phyloP scores from a whole-genome alignment of 805 yeast species.

The Lachancea lanzarotensis region DNA sequence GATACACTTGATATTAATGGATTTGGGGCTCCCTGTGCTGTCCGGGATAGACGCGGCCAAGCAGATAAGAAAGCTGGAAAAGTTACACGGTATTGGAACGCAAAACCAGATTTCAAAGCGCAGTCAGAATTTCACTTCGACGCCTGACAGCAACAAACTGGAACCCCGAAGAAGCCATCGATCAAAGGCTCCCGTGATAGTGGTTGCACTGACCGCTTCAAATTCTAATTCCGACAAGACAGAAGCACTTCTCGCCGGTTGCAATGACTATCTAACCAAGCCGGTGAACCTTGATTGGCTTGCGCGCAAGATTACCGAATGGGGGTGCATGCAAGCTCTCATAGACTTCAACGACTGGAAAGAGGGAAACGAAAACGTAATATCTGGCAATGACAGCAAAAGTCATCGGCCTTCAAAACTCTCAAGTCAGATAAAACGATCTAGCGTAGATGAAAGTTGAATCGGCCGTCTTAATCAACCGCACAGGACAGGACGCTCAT shows the following conservation, averaged over 20 bases:
- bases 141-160: slow-evolving; percentile 39
- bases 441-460: neutral
- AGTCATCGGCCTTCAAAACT: neutral
- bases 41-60: slow-evolving; percentile 94
- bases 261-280: slow-evolving; percentile 92
- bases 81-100: slow-evolving; percentile 68
- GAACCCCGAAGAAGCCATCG: slow-evolving; percentile 46
- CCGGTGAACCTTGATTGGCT: slow-evolving; percentile 95
- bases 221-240: slow-evolving; percentile 78
- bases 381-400: neutral
- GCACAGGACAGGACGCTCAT: too few relatives aligned
- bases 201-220: slow-evolving; percentile 93
- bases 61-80: slow-evolving; percentile 81
- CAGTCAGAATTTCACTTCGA: neutral
- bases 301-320: slow-evolving; percentile 86
- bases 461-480: too few relatives aligned
- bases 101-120: neutral
- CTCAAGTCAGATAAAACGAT: neutral
- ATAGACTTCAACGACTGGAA: slow-evolving; percentile 95
- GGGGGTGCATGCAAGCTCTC: slow-evolving; percentile 99
- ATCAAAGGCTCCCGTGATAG: slow-evolving; percentile 91
- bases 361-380: neutral
- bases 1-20: slow-evolving; percentile 91
- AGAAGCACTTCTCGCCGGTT: slow-evolving; percentile 92
- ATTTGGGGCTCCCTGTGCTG: slow-evolving; percentile 91